Evolutionary conservation across 208 protist genomes (phyloP), one percentile per base, ranked within the genome.

Genomic region (Leishmania aethiopica): DNA sequence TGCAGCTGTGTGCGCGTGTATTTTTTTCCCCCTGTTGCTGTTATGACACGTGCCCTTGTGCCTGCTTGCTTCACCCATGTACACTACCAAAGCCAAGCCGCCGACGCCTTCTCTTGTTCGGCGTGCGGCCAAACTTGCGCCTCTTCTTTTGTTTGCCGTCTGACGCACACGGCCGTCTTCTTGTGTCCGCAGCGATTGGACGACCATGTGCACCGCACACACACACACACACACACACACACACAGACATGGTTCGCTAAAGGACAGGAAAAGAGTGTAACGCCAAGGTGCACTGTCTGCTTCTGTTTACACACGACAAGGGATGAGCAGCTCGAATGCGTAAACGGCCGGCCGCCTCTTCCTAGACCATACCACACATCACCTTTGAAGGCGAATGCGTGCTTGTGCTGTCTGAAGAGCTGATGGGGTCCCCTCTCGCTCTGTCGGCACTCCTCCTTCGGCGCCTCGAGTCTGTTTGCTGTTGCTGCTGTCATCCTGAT

Each of bases 341-440:
- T 10, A 28, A 64, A 32, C 28, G 2, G 8, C 25, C 59, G 59
- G 28, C 59, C 28, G 28, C 11, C 28, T 64, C 59, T 64, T 64
- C 59, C 28, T 28, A 1, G n/a, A 35, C 28, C 15, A 62, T 62
- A 32, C 99, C 99, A 86, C 99, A 86, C 62, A 94, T 72, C 92
- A 96, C 75, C 89, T 84, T 59, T 79, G 15, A 69, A 32, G 32
- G 15, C 3, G 32, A 35, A 69, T 40, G 62, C 13, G 2, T 17
- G 32, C 62, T 17, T 35, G 32, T 69, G 32, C 32, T 32, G 28
- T 37, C 32, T 40, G 32, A 69, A 40, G 62, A 35, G 32, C 32
- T 69, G 11, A 69, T 40, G 32, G 32, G 13, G 57, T 32, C 5
- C 6, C 28, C 7, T 32, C 57, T 42, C 15, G 62, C 62, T 40